Base-by-base conservation (phyloP, 2,329 filamentous ascomycete species). In the Colletotrichum sp. region DNA sequence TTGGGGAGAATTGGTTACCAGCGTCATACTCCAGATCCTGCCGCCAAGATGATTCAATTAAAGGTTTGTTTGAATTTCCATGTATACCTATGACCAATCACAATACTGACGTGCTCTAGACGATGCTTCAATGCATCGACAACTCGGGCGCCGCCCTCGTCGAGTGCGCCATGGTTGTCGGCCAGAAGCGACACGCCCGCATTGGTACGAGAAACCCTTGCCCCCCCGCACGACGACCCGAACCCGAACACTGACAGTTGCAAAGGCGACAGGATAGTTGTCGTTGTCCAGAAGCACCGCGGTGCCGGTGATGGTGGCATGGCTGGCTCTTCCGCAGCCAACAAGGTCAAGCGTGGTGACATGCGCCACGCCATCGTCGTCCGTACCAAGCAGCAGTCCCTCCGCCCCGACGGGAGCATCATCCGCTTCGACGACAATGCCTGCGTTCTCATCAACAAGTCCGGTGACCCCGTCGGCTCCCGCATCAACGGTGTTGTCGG, bases 91-190 rank as follows among this genome's bases (percentile, higher is more conserved):
- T 16, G 24, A 16, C 4, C 0, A 5, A 1, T 16, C 5, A 2
- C 3, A 62, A 3, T 21, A n/a, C 34, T 62, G 13, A 38, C 33
- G 29, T 15, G 33, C 5, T 27, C 8, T 78, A 98, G 97, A 94
- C 96, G 83, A 95, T 99, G 91, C 91, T 99, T 80, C 98, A 97
- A 87, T 98, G 97, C 93, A 98, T 99, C 91, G 97, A 99, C 93
- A 99, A 98, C 89, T 98, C 97, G 77, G 97, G 97, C 83, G 97
- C 43, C n/a, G 43, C 43, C 43, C 90, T 99, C 78, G 97, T 98
- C 86, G 97, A 99, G 88, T 99, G 97, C 87, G 94, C 94, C 83
- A 93, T 96, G 83, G 94, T 98, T 76, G 88, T 99, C 80, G 95
- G 95, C 81, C 97, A 96, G 87, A 98, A 98, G 87, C 89, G 92